These are phyloP conservation scores for Umbelopsis sp. DNA, from an alignment of 371 early-diverging fungal species.

Conservation along the genomic window DNA sequence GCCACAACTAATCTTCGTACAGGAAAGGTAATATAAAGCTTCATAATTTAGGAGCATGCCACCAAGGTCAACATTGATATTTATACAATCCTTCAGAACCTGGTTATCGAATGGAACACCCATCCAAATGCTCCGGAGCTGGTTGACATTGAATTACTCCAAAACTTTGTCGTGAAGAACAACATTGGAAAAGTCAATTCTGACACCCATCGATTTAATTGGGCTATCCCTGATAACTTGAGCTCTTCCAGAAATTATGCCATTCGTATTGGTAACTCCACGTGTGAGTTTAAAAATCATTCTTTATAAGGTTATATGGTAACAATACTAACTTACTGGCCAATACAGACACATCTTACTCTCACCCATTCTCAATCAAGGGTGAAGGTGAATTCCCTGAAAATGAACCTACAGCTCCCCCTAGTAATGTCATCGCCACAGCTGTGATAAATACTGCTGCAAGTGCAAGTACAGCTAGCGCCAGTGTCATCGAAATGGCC, in stretches of 20 bases:
- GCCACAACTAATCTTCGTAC: neutral
- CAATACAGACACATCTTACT: neutral
- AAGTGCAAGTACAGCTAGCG: neutral
- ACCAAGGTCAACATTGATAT: neutral
- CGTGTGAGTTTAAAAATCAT: neutral
- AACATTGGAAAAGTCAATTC: neutral
- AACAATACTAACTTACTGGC: neutral
- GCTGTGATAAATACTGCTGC: neutral
- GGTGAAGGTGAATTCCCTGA: neutral
- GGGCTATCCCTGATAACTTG: neutral
- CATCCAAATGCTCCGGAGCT: neutral
- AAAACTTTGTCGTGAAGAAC: neutral
- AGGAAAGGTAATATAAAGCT: neutral
- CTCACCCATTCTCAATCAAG: neutral
- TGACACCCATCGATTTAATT: neutral
- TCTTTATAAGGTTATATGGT: too few relatives aligned
- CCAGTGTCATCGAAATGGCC: neutral
- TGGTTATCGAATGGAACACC: neutral
- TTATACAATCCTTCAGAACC: neutral
- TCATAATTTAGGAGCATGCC: neutral
- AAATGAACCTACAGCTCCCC: neutral
- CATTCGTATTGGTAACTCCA: constrained; percentile 2
- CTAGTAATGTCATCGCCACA: neutral
- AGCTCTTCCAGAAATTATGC: neutral
- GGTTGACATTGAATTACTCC: constrained; percentile 7